These are phyloP conservation scores for Wallacemonas sp. DNA, from an alignment of 208 protist genomes.

Conservation along the genomic window DNA sequence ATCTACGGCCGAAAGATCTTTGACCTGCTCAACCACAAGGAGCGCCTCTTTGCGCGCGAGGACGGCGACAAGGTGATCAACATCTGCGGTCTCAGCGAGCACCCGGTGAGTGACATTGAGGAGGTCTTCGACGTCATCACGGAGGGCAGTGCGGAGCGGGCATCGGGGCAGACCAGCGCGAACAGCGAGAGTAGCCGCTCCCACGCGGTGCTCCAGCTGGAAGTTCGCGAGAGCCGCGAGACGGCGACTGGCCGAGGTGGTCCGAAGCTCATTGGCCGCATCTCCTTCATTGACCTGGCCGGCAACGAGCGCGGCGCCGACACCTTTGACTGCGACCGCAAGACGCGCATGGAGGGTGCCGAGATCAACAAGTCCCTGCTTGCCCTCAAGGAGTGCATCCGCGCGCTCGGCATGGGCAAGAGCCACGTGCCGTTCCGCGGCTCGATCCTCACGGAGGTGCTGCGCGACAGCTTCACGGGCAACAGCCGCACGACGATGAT, in stretches of 20 bases:
- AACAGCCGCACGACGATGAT: conserved; percentile 97
- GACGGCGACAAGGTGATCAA: conserved; percentile 95
- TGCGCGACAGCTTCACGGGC: conserved; percentile 97
- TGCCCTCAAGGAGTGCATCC: conserved; percentile 99
- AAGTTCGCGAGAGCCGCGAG: conserved; percentile 58
- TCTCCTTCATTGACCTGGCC: conserved; percentile 99
- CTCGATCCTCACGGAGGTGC: conserved; percentile 97
- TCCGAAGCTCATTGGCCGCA: conserved; percentile 88
- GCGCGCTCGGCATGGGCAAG: conserved; percentile 94
- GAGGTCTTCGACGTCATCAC: conserved; percentile 93
- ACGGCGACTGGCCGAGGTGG: conserved; percentile 33
- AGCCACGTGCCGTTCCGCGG: conserved; percentile 98
- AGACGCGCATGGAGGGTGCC: conserved; percentile 97
- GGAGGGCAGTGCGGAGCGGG: conserved; percentile 80
- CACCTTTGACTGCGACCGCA: conserved; percentile 93
- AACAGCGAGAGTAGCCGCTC: conserved; percentile 93
- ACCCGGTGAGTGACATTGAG: conserved; percentile 74
- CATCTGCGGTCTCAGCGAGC: conserved; percentile 95
- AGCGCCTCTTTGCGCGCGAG: conserved; percentile 93
- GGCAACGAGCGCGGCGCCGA: conserved; percentile 98
- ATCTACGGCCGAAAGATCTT: conserved; percentile 98
- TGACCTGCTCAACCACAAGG: conserved; percentile 95
- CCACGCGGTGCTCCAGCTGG: conserved; percentile 92
- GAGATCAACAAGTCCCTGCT: conserved; percentile 99
- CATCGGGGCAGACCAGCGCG: conserved; percentile 90